Base-by-base conservation (phyloP, 306 rosid species). In the Castanopsis chinensis region DNA sequence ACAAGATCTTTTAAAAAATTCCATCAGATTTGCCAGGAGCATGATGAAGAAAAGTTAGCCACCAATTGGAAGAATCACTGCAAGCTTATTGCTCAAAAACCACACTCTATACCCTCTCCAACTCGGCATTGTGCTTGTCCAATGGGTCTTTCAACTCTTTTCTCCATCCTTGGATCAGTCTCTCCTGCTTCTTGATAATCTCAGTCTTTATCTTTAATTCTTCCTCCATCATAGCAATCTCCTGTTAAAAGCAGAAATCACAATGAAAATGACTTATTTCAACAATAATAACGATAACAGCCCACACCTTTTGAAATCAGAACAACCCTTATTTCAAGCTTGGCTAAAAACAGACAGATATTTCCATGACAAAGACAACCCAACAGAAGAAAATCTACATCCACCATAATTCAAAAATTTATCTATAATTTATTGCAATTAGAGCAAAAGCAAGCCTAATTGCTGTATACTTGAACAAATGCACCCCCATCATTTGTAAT, bases 191-290 rank as follows among this genome's bases (percentile, higher is more conserved):
- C 52, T 84, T 85, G 72, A 94, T 86, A 77, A 92, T 79, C 82
- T 83, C 97, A 3, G 41, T 79, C 83, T 92, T 94, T 30, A n/a
- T 53, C 73, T 77, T 77, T 58, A 92, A 88, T 56, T 92, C 97
- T 49, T 87, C 94, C 82, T 91, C 99, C 97, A 94, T 92, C 78
- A 73, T 73, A 55, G 92, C 83, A 37, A 92, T 91, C 85, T 94
- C 97, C 97, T 94, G 88, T 53, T 69, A 79, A 80, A 51, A 88
- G 68, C 78, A 88, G 73, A 73, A 37, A 81, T 10, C 55, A 15
- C 60, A 78, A 51, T 75, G 82, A 59, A 75, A 57, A 80, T 20
- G 52, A 58, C 49, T 72, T 74, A 25, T 25, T 25, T 25, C 27
- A 25, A 25, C 27, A 25, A 25, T 25, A 25, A 25, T 2, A 25